Evolutionary conservation across 2,329 filamentous ascomycete genomes (phyloP).

Genomic region (Dendrostoma leiphaemia): DNA sequence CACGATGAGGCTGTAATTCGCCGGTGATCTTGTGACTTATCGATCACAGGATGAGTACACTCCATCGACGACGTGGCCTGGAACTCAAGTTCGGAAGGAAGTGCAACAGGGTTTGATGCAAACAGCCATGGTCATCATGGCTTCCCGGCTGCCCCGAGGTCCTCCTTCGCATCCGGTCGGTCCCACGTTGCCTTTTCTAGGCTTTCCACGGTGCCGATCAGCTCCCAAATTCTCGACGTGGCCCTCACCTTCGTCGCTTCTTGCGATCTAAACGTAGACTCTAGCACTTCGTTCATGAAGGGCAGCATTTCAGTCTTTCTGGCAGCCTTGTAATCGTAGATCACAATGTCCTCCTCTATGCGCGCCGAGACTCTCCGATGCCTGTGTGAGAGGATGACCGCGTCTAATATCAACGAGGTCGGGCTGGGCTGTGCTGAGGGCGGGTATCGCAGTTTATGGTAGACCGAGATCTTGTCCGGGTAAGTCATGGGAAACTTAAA

Average conservation of each 20-base stretch:
- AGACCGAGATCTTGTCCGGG: conserved; percentile 78
- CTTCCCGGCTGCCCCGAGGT: conserved; percentile 51
- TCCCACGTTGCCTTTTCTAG: conserved; percentile 78
- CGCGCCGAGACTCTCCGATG: conserved; percentile 71
- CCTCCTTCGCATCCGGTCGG: conserved; percentile 67
- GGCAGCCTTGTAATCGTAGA: conserved; percentile 61
- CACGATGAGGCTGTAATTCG: too few relatives aligned
- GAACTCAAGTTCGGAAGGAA: too few relatives aligned
- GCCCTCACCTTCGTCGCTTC: conserved; percentile 55
- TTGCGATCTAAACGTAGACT: conserved; percentile 41
- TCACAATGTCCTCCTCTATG: conserved; percentile 73
- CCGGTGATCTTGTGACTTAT: too few relatives aligned
- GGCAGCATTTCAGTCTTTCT: conserved; percentile 36
- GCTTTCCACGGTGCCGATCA: conserved; percentile 56
- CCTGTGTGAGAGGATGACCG: conserved; percentile 70
- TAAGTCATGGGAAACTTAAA: conserved; percentile 84
- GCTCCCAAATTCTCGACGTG: conserved; percentile 48
- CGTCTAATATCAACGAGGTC: conserved; percentile 58
- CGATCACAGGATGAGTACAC: too few relatives aligned
- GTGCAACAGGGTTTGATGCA: too few relatives aligned
- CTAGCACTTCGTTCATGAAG: conserved; percentile 39
- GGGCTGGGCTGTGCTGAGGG: conserved; percentile 41
- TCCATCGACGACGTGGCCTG: not conserved
- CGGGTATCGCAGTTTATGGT: conserved; percentile 68
- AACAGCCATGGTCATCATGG: too few relatives aligned